Percentiles rank a stretch among this genome's conserved stretches.
These are phyloP conservation scores for Mucuna pruriens DNA, from an alignment of 306 rosid genomes.

Conservation along the genomic window DNA sequence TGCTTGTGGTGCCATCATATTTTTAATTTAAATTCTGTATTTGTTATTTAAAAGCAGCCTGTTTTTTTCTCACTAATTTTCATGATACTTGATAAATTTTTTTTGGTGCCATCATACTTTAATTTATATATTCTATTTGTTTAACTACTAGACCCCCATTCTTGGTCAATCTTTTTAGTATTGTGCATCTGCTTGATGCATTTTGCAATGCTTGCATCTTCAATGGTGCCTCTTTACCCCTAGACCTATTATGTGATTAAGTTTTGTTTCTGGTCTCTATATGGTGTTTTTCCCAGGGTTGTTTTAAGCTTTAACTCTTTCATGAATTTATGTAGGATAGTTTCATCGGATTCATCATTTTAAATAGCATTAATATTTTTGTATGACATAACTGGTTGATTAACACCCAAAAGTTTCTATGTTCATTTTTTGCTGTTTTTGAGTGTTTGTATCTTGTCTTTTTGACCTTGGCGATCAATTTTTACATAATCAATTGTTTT, in stretches of 20 bases:
- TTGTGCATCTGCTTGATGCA: background rate
- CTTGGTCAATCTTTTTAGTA: background rate
- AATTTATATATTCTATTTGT: background rate
- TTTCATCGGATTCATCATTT: background rate
- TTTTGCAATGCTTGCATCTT: background rate
- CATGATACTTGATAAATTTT: background rate
- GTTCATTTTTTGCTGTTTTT: conserved; percentile 22
- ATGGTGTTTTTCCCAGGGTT: background rate
- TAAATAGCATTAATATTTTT: background rate
- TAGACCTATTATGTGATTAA: background rate
- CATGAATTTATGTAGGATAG: background rate
- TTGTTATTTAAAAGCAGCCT: background rate
- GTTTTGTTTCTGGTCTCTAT: background rate
- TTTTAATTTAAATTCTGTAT: background rate
- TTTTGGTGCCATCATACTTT: background rate
- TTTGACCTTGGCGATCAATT: conserved; percentile 26
- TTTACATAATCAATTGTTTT: background rate
- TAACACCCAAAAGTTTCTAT: background rate
- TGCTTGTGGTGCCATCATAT: background rate
- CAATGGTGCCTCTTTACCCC: background rate
- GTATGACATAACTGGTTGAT: background rate
- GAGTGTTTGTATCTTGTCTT: background rate
- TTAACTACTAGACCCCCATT: background rate
- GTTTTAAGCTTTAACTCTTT: background rate
- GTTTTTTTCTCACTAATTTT: background rate